Conservation (phyloP, 495 filamentous ascomycete genomes). For the Letharia lupina region DNA sequence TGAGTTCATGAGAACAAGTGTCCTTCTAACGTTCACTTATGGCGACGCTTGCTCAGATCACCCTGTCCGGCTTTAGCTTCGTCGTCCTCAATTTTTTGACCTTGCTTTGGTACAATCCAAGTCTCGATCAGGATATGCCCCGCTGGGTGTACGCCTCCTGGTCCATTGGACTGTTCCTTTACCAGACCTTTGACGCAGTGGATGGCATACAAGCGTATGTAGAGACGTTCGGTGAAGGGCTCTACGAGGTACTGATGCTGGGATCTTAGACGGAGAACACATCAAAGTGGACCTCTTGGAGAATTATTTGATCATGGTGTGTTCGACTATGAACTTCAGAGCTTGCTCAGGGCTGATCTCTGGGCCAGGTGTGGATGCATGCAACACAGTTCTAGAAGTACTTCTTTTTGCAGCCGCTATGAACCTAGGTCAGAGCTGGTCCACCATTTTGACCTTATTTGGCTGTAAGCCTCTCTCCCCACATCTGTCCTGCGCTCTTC, state of each 20-base stretch:
- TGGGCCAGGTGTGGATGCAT: slow-evolving; percentile 67
- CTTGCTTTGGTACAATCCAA: slow-evolving; percentile 93
- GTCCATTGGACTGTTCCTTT: slow-evolving; percentile 83
- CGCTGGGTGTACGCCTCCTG: slow-evolving; percentile 90
- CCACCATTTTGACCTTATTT: slow-evolving; percentile 75
- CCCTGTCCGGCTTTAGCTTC: slow-evolving; percentile 83
- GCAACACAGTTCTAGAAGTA: slow-evolving; percentile 90
- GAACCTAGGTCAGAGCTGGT: slow-evolving; percentile 90
- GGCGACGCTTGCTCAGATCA: slow-evolving; percentile 44
- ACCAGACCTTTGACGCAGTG: slow-evolving; percentile 97
- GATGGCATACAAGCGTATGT: slow-evolving; percentile 77
- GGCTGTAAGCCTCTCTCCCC: slow-evolving; percentile 48
- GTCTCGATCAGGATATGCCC: slow-evolving; percentile 85
- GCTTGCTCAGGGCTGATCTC: background rate
- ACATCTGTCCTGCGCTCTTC: background rate
- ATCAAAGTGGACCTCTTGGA: slow-evolving; percentile 85
- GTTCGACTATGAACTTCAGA: background rate
- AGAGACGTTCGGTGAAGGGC: slow-evolving; percentile 36
- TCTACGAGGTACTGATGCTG: background rate
- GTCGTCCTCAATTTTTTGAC: slow-evolving; percentile 88
- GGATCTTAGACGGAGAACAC: slow-evolving; percentile 56
- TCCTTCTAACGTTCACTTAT: background rate
- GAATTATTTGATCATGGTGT: slow-evolving; percentile 87
- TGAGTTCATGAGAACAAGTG: background rate
- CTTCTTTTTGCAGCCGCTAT: slow-evolving; percentile 83